Base-by-base conservation (phyloP, 345 rosid genomes). In the Lagerstroemia speciosa region DNA sequence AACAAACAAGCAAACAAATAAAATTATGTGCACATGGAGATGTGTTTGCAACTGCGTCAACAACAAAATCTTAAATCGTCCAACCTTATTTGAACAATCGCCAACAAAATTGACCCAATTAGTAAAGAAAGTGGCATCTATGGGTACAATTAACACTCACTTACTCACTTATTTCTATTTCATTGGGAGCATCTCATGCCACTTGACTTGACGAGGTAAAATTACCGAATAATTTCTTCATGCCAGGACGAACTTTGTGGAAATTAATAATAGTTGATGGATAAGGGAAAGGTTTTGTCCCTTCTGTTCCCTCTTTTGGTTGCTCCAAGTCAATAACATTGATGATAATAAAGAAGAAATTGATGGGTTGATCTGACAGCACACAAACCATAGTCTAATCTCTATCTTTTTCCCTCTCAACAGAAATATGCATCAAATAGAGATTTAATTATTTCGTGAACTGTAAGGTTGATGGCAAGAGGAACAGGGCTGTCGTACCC, bases 401-500 rank as follows among this genome's bases (percentile, higher is more conserved):
- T 53, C 60, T 41, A 41, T 9, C 14, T 14, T 41, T n/a, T 41
- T 14, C 46, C 46, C 9, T 41, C 46, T 41, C 46, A 6, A 14
- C 14, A 8, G 12, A n/a, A 9, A n/a, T n/a, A 22, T 41, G 46
- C 46, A 41, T 41, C 46, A 53, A 8, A 6, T 14, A 24, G 29
- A 53, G 60, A 53, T 53, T n/a, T 20, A 30, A 62, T 69, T 14
- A 27, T 31, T 26, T 20, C n/a, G 10, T 27, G 38, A 36, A 67
- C 19, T n/a, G 29, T 41, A 16, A 41, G 61, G 15, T 41, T 9
- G 14, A 16, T 41, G 10, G 46, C 46, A 41, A 16, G 2, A 16
- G 46, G 46, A 41, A 41, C 15, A 41, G 30, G 46, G 2, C 46
- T 4, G 46, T n/a, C 60, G n/a, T 83, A 88, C 94, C 94, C 94